Base-by-base conservation (phyloP, 371 early-diverging fungal species). In the Mucor indicus region DNA sequence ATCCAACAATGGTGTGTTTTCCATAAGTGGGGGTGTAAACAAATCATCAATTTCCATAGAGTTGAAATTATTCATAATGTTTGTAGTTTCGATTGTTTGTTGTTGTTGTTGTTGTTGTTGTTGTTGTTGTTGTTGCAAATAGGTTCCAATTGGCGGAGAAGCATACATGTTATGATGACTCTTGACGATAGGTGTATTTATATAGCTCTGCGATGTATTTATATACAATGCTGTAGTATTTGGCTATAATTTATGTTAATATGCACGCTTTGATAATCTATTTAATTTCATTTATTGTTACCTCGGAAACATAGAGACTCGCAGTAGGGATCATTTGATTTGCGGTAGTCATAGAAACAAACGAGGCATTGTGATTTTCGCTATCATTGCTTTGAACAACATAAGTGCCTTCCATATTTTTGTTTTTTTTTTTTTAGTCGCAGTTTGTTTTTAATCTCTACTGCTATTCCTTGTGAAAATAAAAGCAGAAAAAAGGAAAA, bases 21-120 rank as follows among this genome's bases (percentile, higher is more conserved):
- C 48, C 24, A 45, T 31, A 3, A 38, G 13, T 19, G 31, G 23
- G 13, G 41, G 40, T n/a, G 19, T 31, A 30, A 59, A 53, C 44
- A 53, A 59, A 37, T 53, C 51, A 17, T 51, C 59, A 30, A 59
- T 40, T 15, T 59, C 59, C 59, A 59, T 59, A 15, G 51, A 17
- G 22, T 30, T 46, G 9, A 46, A 17, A 31, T 43, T 27, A 17
- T 48, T 43, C 44, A 51, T 51, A 4, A 38, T 48, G 33, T 55
- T 48, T 31, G 43, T 37, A 1, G 33, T 37, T 13, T 53, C 47
- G 13, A 36, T 43, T 47, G 39, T 20, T 25, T 48, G 38, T 3
- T 49, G 49, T 27, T 55, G 44, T 15, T 49, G 43, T 10, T 53
- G 36, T 19, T 46, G 47, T 20, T n/a, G n/a, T n/a, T 44, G 37